phyloP scores from a whole-genome alignment of 495 filamentous ascomycete species.

The Xylona heveae region DNA sequence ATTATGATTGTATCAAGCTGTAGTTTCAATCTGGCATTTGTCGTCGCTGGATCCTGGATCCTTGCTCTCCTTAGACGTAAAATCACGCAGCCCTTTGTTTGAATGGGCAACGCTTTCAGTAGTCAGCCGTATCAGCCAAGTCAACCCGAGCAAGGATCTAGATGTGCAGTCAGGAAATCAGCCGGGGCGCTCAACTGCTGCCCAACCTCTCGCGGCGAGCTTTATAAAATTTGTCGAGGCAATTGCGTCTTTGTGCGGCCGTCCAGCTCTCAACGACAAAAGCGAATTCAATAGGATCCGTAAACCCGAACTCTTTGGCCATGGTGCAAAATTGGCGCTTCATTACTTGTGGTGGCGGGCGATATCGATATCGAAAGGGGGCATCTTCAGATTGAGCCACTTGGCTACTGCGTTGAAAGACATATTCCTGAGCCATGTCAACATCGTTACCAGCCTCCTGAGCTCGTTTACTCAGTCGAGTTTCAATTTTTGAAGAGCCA shows the following conservation, averaged over 20 bases:
- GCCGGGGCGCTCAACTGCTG: too few species aligned
- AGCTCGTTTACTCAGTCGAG: constrained; percentile 52
- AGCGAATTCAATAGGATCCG: constrained; percentile 66
- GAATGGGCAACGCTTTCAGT: too few species aligned
- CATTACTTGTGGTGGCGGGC: constrained; percentile 54
- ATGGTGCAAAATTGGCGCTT: constrained; percentile 79
- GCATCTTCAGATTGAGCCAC: constrained; percentile 12
- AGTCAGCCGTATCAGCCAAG: too few species aligned
- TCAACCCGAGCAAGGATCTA: too few species aligned
- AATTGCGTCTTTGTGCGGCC: constrained; percentile 58
- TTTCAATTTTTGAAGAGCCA: constrained; percentile 70
- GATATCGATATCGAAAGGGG: constrained; percentile 22
- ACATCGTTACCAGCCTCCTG: constrained; percentile 36
- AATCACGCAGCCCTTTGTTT: too few species aligned
- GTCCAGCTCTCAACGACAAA: constrained; percentile 88
- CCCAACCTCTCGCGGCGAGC: constrained; percentile 22
- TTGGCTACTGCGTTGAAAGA: constrained; percentile 19
- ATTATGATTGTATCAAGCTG: too few species aligned
- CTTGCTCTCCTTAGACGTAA: too few species aligned
- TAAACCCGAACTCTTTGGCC: constrained; percentile 60
- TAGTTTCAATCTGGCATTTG: too few species aligned
- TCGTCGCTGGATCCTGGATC: too few species aligned
- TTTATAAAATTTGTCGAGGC: constrained; percentile 64
- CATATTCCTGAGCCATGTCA: constrained; percentile 21
- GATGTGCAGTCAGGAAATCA: too few species aligned